Base-by-base conservation (phyloP, 2,329 filamentous ascomycete species). In the Amauroascus niger region DNA sequence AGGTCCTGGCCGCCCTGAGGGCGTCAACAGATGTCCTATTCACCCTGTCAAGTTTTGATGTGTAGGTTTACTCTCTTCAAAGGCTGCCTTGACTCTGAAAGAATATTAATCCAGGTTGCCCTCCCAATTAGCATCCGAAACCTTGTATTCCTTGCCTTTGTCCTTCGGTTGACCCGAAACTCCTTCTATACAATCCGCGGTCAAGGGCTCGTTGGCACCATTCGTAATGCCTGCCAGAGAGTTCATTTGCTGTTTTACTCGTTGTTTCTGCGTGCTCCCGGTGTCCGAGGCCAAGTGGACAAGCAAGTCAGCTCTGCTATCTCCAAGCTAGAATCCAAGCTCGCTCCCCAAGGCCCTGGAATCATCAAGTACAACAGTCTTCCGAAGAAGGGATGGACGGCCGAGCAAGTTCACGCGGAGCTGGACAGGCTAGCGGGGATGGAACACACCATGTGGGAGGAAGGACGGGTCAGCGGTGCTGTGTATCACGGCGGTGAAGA, bases 371-470 rank as follows among this genome's bases (percentile, higher is more conserved):
- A 93, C 69, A 76, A 88, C 24, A 76, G 79, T 5, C 76, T 98
- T 14, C 93, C 93, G 3, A 85, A 85, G 67, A 82, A 91, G 65
- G 91, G 90, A 67, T 87, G 90, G 84, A 78, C 80, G 24, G 77
- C 84, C 40, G 89, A 96, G 16, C 81, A 83, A 58, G 79, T 98
- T 40, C 81, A 83, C 61, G 80, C 81, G 56, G 91, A 96, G 75
- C 79, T 98, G 57, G 80, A 84, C 56, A 80, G 82, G 60, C 76
- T 98, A 60, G 83, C 84, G 14, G 82, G 78, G 47, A 87, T 98
- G 86, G 85, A 96, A 63, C 93, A 97, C 71, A 95, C 90, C 1
- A 81, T 86, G 59, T 98, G 93, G 93, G 93, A 98, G 71, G 91
- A 97, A 69, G 93, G 93, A 7, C 84, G 82, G 59, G 93, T 98